phyloP scores from a whole-genome alignment of 2,329 filamentous ascomycete genomes.

The Cyanodermella asteris region DNA sequence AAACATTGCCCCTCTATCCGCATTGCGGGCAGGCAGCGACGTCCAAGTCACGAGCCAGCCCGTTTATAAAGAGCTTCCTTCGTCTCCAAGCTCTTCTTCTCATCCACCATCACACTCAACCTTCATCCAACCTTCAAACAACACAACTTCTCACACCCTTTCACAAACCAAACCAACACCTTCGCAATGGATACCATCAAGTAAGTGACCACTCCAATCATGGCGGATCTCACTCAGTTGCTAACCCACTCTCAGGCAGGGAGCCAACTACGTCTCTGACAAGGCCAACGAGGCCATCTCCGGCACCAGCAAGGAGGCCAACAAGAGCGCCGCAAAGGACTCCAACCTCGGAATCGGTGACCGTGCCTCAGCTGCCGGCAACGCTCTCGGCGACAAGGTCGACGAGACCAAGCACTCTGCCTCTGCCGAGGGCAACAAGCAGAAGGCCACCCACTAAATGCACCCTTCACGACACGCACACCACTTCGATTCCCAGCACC shows the following conservation, averaged over 20 bases:
- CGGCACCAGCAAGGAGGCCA: conserved; percentile 42
- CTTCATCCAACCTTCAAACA: too few relatives aligned
- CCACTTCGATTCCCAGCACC: too few relatives aligned
- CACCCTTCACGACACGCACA: too few relatives aligned
- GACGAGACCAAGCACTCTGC: conserved; percentile 30
- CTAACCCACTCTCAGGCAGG: conserved; percentile 21
- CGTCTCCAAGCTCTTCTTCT: too few relatives aligned
- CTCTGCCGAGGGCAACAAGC: too few relatives aligned
- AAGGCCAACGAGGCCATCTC: conserved; percentile 33
- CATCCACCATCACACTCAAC: too few relatives aligned
- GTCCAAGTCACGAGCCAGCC: too few relatives aligned
- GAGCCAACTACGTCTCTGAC: conserved; percentile 48
- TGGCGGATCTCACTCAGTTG: background rate
- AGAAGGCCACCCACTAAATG: too few relatives aligned
- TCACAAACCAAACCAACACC: conserved; percentile 5
- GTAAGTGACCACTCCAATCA: conserved; percentile 6
- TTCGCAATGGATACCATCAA: conserved; percentile 30
- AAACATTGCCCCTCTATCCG: too few relatives aligned
- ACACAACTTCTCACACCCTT: background rate
- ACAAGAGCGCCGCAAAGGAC: conserved; percentile 47
- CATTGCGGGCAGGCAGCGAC: too few relatives aligned
- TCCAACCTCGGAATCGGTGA: conserved; percentile 28
- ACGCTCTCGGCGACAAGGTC: conserved; percentile 30
- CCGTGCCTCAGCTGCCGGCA: conserved; percentile 31
- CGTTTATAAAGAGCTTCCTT: too few relatives aligned